These are phyloP conservation scores for Starmera caribaea DNA, from an alignment of 805 yeast genomes.

Conservation along the genomic window DNA sequence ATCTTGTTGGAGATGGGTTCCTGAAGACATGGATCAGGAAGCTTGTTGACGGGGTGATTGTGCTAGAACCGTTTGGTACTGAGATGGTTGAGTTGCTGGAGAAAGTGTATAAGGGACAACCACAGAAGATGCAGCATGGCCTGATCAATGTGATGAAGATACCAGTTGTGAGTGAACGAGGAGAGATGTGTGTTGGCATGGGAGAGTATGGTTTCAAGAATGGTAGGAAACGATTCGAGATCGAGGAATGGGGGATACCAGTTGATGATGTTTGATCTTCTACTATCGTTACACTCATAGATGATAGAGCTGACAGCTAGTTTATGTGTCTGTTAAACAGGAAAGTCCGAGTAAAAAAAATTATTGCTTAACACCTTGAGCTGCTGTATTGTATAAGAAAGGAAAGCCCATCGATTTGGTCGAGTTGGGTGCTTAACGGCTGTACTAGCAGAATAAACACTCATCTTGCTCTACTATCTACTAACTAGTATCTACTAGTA, in stretches of 20 bases:
- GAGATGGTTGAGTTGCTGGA: constrained; percentile 59
- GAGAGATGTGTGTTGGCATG: constrained; percentile 64
- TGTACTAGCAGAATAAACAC: too few species aligned
- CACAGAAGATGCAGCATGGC: constrained; percentile 77
- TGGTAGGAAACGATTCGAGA: constrained; percentile 74
- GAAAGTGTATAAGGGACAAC: constrained; percentile 59
- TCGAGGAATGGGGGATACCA: constrained; percentile 96
- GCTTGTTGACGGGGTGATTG: constrained; percentile 57
- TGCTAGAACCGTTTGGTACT: constrained; percentile 75
- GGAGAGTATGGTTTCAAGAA: constrained; percentile 83
- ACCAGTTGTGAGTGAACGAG: constrained; percentile 65
- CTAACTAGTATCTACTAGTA: too few species aligned
- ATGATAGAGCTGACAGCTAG: too few species aligned
- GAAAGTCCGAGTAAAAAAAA: too few species aligned
- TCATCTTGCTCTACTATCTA: too few species aligned
- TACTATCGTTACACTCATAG: too few species aligned
- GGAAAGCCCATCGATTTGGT: too few species aligned
- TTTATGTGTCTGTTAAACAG: too few species aligned
- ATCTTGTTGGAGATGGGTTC: constrained; percentile 39
- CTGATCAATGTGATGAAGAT: constrained; percentile 65
- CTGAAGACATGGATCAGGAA: constrained; percentile 45
- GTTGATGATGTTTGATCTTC: constrained; percentile 49
- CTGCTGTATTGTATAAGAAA: too few species aligned
- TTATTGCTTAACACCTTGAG: too few species aligned
- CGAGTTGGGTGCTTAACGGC: too few species aligned